Evolutionary conservation across 2,329 filamentous ascomycete genomes (phyloP).

Genomic region (Pseudogymnoascus pannorum): DNA sequence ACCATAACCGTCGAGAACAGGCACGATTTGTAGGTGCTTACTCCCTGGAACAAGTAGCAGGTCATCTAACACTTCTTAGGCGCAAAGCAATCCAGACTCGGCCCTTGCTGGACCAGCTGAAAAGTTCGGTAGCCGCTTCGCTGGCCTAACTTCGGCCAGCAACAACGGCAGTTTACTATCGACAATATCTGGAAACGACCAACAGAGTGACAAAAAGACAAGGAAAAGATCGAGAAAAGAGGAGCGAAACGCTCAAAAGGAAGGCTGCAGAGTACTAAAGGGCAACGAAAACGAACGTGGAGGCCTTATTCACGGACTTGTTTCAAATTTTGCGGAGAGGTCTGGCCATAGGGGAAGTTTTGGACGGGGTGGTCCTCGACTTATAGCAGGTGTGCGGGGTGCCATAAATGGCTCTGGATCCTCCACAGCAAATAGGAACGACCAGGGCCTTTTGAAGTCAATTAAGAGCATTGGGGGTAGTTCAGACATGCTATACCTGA

Average conservation of each 20-base stretch:
- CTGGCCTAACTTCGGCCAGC: conserved; percentile 44
- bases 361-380: neutral
- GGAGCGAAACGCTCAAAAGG: neutral
- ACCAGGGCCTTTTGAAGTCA: neutral
- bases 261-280: neutral
- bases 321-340: neutral
- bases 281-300: neutral
- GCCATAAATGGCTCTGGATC: neutral
- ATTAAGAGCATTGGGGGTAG: neutral
- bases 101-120: neutral
- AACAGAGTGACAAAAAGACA: neutral
- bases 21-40: conserved; percentile 16
- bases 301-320: neutral
- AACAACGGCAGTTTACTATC: conserved; percentile 33
- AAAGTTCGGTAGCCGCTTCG: conserved; percentile 40
- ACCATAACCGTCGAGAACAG: conserved; percentile 20
- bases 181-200: neutral
- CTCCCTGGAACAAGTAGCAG: neutral
- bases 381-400: neutral
- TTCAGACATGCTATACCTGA: conserved; percentile 42
- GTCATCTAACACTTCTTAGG: neutral
- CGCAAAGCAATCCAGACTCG: neutral
- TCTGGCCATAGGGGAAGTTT: neutral
- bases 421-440: neutral
- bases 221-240: neutral